Evolutionary conservation across 768 basidiomycete genomes (phyloP).

Genomic region (Tylopilus sp.): DNA sequence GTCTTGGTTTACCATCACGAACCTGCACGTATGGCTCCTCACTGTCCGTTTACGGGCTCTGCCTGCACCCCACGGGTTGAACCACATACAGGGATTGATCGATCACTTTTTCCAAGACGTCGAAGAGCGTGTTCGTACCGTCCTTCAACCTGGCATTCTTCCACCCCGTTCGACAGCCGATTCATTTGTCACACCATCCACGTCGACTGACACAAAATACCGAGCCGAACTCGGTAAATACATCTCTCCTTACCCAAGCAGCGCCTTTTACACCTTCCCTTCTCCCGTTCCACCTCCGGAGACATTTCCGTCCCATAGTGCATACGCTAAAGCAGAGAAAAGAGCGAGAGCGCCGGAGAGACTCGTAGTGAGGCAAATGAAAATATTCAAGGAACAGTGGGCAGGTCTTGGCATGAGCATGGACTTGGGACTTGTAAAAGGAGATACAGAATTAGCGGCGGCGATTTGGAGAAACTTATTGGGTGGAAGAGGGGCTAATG

Average conservation of each 20-base stretch:
- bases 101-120: conserved; percentile 96
- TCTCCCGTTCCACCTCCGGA: no score
- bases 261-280: conserved; percentile 27
- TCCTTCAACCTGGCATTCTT: conserved; percentile 57
- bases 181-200: conserved; percentile 10
- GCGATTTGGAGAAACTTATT: conserved; percentile 92
- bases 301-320: no score
- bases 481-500: conserved; percentile 76
- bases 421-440: conserved; percentile 70
- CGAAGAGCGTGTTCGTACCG: conserved; percentile 82
- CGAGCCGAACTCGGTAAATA: conserved; percentile 21
- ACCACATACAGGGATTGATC: conserved; percentile 77
- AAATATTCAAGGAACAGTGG: conserved; percentile 90
- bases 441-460: conserved; percentile 81
- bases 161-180: conserved; percentile 20
- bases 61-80: conserved; percentile 58
- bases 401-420: conserved; percentile 75
- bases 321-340: conserved; percentile 28
- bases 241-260: conserved; percentile 21
- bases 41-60: conserved; percentile 85
- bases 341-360: conserved; percentile 63
- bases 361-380: conserved; percentile 84
- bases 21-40: conserved; percentile 89
- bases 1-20: conserved; percentile 93
- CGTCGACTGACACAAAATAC: conserved; percentile 7